Conservation (phyloP, 2,329 filamentous ascomycete species). For the Penicillium sp. region DNA sequence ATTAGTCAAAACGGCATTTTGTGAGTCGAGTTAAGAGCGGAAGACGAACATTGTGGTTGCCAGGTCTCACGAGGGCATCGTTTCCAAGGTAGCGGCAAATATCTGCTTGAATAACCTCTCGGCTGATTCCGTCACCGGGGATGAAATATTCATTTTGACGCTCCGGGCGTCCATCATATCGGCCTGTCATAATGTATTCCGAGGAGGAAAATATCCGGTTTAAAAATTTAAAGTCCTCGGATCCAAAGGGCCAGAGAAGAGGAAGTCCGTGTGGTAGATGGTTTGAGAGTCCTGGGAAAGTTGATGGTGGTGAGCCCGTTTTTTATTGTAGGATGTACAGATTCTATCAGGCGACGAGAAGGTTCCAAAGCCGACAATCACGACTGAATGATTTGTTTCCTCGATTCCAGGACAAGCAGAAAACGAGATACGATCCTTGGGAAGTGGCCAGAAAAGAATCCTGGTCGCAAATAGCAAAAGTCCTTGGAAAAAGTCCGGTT, state of each 20-base stretch:
- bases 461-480: constrained; percentile 11
- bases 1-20: constrained; percentile 27
- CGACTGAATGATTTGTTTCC: constrained; percentile 13
- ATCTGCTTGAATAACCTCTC: constrained; percentile 79
- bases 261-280: constrained; percentile 16
- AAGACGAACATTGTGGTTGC: constrained; percentile 66
- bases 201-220: constrained; percentile 25
- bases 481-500: constrained; percentile 6
- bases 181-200: constrained; percentile 41
- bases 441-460: constrained; percentile 14
- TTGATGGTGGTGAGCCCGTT: constrained; percentile 17
- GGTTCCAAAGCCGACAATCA: constrained; percentile 14
- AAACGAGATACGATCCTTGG: constrained; percentile 13
- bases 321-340: constrained; percentile 24
- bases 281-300: constrained; percentile 9
- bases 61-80: constrained; percentile 74
- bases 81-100: constrained; percentile 82
- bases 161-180: constrained; percentile 34
- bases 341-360: constrained; percentile 15
- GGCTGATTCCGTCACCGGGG: constrained; percentile 74
- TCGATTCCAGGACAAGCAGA: constrained; percentile 13
- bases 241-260: constrained; percentile 30
- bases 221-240: constrained; percentile 23
- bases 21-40: constrained; percentile 16
- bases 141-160: constrained; percentile 75